Conservation (phyloP, 495 filamentous ascomycete species). For the Amniculicola lignicola region DNA sequence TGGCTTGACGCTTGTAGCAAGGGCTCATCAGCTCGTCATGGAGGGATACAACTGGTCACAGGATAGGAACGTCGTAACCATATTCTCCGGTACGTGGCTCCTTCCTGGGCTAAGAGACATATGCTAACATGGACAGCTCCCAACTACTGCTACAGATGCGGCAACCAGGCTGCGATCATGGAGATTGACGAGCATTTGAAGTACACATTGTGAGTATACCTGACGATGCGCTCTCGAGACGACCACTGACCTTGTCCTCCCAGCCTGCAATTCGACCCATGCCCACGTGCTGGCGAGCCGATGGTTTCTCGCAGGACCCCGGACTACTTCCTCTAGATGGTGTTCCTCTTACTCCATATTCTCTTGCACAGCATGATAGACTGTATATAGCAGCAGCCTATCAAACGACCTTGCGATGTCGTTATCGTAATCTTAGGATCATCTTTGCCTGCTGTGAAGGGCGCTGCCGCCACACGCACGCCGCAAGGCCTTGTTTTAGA, state of each 20-base stretch:
- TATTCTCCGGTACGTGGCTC: slow-evolving; percentile 77
- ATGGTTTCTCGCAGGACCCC: slow-evolving; percentile 97
- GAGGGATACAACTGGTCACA: slow-evolving; percentile 98
- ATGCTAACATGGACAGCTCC: slow-evolving; percentile 59
- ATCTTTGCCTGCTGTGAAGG: too few relatives aligned
- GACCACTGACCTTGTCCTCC: too few relatives aligned
- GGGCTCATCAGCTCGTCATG: slow-evolving; percentile 96
- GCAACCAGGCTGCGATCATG: slow-evolving; percentile 99
- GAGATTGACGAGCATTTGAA: slow-evolving; percentile 99
- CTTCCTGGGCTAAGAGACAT: neutral
- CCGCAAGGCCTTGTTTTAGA: too few relatives aligned
- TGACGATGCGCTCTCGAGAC: neutral
- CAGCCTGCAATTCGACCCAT: slow-evolving; percentile 99
- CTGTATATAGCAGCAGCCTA: slow-evolving; percentile 20
- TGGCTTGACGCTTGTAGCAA: slow-evolving; percentile 88
- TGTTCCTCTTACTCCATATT: neutral
- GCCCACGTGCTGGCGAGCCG: slow-evolving; percentile 92
- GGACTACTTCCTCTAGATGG: slow-evolving; percentile 89
- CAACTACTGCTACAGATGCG: slow-evolving; percentile 97
- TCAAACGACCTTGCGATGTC: too few relatives aligned
- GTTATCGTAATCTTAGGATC: too few relatives aligned
- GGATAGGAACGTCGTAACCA: slow-evolving; percentile 95
- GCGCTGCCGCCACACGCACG: too few relatives aligned
- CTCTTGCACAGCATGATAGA: slow-evolving; percentile 22
- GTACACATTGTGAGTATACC: slow-evolving; percentile 91